Base-by-base conservation (phyloP, 139 green algal genomes). In the Chlamydomonas incerta region DNA sequence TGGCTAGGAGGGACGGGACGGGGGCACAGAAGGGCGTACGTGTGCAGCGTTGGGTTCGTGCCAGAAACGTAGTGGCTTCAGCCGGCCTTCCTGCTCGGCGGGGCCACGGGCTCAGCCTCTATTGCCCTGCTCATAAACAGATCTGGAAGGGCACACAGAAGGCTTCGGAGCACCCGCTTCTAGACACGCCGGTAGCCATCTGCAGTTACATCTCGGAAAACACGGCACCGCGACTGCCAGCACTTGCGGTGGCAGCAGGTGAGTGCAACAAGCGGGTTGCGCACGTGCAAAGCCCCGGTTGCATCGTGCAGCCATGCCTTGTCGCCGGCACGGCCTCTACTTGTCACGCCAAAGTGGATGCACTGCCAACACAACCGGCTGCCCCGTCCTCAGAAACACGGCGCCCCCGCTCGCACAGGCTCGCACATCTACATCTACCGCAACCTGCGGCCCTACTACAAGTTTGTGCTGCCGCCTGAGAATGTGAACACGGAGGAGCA, bases 341-440 rank as follows among this genome's bases (percentile, higher is more conserved):
- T 50, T 50, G 41, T 50, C 41, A 50, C 41, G 41, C 41, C n/a
- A n/a, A n/a, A n/a, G n/a, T n/a, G n/a, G n/a, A n/a, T n/a, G n/a
- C n/a, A n/a, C n/a, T n/a, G n/a, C n/a, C n/a, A n/a, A n/a, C n/a
- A n/a, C n/a, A n/a, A n/a, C n/a, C n/a, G 31, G 4, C 68, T 13
- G 52, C 33, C 31, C 28, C 6, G 29, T n/a, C 47, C 24, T 31
- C 55, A 26, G 33, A 1, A 10, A 60, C 26, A 6, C 62, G 8
- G 11, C 46, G 3, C 31, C 62, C 11, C 21, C 69, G 3, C 3
- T 2, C 33, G n/a, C n/a, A 34, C 47, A 57, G 92, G 91, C 24
- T 69, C 83, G 6, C 80, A 95, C 86, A 89, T 97, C 21, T 96
- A 92, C 88, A 95, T 97, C 81, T 97, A 96, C 89, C 81, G 91